Percentiles rank a stretch among this genome's conserved stretches.
Evolutionary conservation across 108 stramenopile species (phyloP).

Genomic region (Cyclotella sp.): DNA sequence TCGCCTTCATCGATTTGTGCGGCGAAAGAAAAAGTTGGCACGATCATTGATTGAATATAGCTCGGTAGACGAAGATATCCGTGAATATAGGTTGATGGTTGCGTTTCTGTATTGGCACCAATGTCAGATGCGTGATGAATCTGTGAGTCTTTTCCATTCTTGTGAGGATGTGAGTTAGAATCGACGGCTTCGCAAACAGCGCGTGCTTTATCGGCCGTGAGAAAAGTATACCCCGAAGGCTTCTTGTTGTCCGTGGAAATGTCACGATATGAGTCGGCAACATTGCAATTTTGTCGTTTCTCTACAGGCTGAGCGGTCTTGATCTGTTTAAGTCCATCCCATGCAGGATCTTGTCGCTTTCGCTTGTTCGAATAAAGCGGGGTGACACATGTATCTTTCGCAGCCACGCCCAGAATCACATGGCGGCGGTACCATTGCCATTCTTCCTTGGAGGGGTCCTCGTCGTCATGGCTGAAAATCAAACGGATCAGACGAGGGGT

Average conservation of each 20-base stretch:
- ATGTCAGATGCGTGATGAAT: neutral
- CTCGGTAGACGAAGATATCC: conserved; percentile 56
- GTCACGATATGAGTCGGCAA: neutral
- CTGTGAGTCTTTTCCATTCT: neutral
- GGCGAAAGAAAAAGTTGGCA: conserved; percentile 68
- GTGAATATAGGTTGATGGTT: conserved; percentile 29
- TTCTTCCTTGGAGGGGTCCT: neutral
- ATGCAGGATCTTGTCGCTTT: conserved; percentile 21
- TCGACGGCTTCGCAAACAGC: conserved; percentile 15
- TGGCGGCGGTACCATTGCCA: conserved; percentile 40
- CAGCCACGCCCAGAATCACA: conserved; percentile 75
- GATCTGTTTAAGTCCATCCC: conserved; percentile 19
- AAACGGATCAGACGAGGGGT: conserved; percentile 61
- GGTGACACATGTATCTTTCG: conserved; percentile 71
- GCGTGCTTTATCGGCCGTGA: conserved; percentile 26
- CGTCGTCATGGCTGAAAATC: conserved; percentile 56
- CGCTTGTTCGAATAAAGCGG: conserved; percentile 49
- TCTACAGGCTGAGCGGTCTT: conserved; percentile 8
- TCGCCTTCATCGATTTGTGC: conserved; percentile 18
- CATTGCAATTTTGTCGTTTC: neutral
- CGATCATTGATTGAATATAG: conserved; percentile 65
- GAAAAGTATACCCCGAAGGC: conserved; percentile 74
- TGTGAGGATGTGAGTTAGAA: neutral
- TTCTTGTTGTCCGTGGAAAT: conserved; percentile 20
- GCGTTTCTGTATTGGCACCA: neutral